These are phyloP conservation scores for Parachlorella kessleri DNA, from an alignment of 139 green algal species.

Conservation along the genomic window DNA sequence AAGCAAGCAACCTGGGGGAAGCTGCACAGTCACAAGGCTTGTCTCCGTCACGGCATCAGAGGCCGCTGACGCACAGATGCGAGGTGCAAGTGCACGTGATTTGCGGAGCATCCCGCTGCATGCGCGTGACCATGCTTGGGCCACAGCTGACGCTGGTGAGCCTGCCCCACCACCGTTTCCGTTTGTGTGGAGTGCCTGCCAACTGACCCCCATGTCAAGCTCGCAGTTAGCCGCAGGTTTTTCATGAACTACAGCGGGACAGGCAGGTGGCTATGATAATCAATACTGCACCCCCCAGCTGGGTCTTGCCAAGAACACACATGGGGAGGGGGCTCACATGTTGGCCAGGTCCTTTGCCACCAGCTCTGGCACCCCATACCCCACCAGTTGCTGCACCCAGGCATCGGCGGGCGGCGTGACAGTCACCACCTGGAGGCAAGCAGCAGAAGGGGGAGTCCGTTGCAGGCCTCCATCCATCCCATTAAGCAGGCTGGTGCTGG, in stretches of 20 bases:
- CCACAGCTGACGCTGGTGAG: too few relatives aligned
- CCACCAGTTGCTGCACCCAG: constrained; percentile 11
- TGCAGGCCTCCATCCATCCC: too few relatives aligned
- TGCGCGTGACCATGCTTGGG: not conserved
- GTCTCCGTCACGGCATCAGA: not conserved
- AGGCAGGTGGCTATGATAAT: too few relatives aligned
- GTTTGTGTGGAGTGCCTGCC: too few relatives aligned
- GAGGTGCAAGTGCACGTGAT: not conserved
- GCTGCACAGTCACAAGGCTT: not conserved
- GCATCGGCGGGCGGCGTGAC: constrained; percentile 7
- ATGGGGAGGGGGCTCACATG: constrained; percentile 17
- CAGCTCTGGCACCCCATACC: constrained; percentile 23
- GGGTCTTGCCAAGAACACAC: too few relatives aligned
- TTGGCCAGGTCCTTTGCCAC: constrained; percentile 25
- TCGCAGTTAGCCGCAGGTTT: too few relatives aligned
- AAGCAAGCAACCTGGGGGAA: not conserved
- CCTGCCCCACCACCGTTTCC: too few relatives aligned
- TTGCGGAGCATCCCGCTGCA: not conserved
- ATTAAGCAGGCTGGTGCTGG: too few relatives aligned
- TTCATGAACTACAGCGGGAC: too few relatives aligned
- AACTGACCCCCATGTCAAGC: too few relatives aligned
- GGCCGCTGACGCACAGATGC: not conserved
- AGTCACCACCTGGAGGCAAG: not conserved
- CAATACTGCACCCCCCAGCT: too few relatives aligned
- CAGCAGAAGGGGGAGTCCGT: too few relatives aligned